Conservation (phyloP, 2,329 filamentous ascomycete genomes). For the Colletotrichum sp. region DNA sequence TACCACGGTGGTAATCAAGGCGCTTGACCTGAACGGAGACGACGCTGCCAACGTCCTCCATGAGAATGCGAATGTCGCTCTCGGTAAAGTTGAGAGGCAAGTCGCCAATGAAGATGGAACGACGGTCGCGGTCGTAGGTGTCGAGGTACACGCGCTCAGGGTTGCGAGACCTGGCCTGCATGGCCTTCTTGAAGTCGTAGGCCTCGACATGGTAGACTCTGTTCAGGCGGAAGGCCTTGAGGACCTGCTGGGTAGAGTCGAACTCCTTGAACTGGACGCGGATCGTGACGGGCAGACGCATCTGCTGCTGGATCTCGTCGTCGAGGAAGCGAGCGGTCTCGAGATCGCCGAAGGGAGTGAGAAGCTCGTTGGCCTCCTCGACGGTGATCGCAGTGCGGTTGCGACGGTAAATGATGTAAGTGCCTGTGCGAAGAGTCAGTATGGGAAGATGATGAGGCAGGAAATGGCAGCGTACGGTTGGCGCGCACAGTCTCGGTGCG, state of each 20-base stretch:
- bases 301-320: slow-evolving; percentile 32
- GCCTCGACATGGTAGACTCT: slow-evolving; percentile 32
- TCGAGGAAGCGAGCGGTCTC: slow-evolving; percentile 34
- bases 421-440: slow-evolving; percentile 42
- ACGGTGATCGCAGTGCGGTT: slow-evolving; percentile 40
- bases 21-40: slow-evolving; percentile 32
- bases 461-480: slow-evolving; percentile 50
- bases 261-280: slow-evolving; percentile 57
- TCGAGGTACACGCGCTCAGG: slow-evolving; percentile 29
- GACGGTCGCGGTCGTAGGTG: slow-evolving; percentile 46
- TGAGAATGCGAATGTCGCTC: slow-evolving; percentile 39
- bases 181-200: slow-evolving; percentile 30
- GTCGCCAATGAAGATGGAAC: slow-evolving; percentile 54
- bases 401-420: slow-evolving; percentile 51
- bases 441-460: neutral
- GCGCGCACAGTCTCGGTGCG: slow-evolving; percentile 66
- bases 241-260: slow-evolving; percentile 54
- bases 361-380: slow-evolving; percentile 48
- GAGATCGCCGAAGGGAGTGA: slow-evolving; percentile 51
- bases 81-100: slow-evolving; percentile 43
- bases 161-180: slow-evolving; percentile 14
- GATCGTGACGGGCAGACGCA: slow-evolving; percentile 40
- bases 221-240: slow-evolving; percentile 43
- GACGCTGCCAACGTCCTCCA: slow-evolving; percentile 43
- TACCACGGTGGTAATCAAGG: slow-evolving; percentile 6